Evolutionary conservation across 2,329 filamentous ascomycete species (phyloP).

Genomic region (Leptodontidium sp.): DNA sequence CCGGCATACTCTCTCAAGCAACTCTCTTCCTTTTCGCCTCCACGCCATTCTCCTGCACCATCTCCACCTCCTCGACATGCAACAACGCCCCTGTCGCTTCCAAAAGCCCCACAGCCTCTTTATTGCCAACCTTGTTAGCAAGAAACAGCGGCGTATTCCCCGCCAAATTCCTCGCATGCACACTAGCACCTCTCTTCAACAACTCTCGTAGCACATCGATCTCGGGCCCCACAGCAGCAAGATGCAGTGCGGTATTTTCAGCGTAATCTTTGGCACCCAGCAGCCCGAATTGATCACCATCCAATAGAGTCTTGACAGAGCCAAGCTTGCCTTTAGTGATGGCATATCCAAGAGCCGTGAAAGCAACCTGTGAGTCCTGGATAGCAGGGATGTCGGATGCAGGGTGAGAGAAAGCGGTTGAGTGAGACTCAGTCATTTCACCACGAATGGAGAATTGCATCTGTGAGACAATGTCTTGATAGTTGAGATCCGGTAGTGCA

Average conservation of each 20-base stretch:
- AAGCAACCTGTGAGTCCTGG: constrained; percentile 57
- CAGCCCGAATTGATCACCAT: constrained; percentile 42
- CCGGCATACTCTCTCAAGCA: background rate
- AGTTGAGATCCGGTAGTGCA: constrained; percentile 63
- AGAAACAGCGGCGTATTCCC: constrained; percentile 73
- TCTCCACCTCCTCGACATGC: constrained; percentile 58
- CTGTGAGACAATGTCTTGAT: constrained; percentile 64
- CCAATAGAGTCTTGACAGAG: constrained; percentile 43
- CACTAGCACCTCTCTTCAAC: constrained; percentile 68
- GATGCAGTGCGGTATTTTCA: constrained; percentile 50
- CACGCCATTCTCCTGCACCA: constrained; percentile 16
- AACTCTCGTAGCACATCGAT: constrained; percentile 65
- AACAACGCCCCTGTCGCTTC: constrained; percentile 67
- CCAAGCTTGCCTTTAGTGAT: constrained; percentile 66
- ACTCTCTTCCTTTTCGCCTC: constrained; percentile 6
- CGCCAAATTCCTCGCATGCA: constrained; percentile 70
- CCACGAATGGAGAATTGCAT: constrained; percentile 71
- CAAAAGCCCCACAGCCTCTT: constrained; percentile 61
- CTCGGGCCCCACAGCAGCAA: constrained; percentile 53
- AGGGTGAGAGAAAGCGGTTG: constrained; percentile 63
- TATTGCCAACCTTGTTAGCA: constrained; percentile 64
- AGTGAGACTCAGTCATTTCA: constrained; percentile 63
- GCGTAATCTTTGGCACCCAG: constrained; percentile 50
- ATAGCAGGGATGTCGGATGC: constrained; percentile 42
- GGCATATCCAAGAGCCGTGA: constrained; percentile 69